Percentiles rank a stretch among this genome's conserved stretches.
phyloP scores from a whole-genome alignment of 2,329 filamentous ascomycete species.

The Rhynchosporium secalis region DNA sequence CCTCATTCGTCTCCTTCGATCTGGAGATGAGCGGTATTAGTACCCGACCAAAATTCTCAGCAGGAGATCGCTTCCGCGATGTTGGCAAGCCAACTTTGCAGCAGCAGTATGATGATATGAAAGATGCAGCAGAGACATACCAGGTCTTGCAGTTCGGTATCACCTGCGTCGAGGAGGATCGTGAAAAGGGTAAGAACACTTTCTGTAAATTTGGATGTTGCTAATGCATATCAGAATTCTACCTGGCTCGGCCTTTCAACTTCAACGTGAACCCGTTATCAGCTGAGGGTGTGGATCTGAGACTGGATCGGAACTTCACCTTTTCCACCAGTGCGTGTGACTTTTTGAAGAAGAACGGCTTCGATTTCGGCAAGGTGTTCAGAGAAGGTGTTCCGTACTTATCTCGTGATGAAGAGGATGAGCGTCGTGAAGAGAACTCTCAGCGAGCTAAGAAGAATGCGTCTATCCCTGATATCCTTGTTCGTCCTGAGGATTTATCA shows the following conservation, averaged over 20 bases:
- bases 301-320: constrained; percentile 59
- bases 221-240: constrained; percentile 44
- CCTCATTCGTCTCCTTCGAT: constrained; percentile 64
- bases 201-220: constrained; percentile 1
- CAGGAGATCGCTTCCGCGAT: constrained; percentile 38
- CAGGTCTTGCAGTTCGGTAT: constrained; percentile 67
- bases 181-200: constrained; percentile 45
- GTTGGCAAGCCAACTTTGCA: constrained; percentile 53
- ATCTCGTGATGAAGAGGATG: constrained; percentile 56
- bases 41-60: constrained; percentile 40
- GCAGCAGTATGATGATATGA: constrained; percentile 60
- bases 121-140: constrained; percentile 60
- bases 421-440: constrained; percentile 44
- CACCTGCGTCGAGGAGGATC: constrained; percentile 61
- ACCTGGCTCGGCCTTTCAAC: constrained; percentile 64
- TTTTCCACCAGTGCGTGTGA: constrained; percentile 50
- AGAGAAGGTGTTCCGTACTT: constrained; percentile 60
- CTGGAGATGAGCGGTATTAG: constrained; percentile 66
- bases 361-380: constrained; percentile 58
- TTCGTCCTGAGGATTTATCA: constrained; percentile 29
- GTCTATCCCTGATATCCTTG: constrained; percentile 33
- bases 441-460: constrained; percentile 32
- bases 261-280: constrained; percentile 60
- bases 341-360: constrained; percentile 60
- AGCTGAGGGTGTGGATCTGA: constrained; percentile 47